These are phyloP conservation scores for Clavaria fumosa DNA, from an alignment of 768 basidiomycete species.

Conservation along the genomic window DNA sequence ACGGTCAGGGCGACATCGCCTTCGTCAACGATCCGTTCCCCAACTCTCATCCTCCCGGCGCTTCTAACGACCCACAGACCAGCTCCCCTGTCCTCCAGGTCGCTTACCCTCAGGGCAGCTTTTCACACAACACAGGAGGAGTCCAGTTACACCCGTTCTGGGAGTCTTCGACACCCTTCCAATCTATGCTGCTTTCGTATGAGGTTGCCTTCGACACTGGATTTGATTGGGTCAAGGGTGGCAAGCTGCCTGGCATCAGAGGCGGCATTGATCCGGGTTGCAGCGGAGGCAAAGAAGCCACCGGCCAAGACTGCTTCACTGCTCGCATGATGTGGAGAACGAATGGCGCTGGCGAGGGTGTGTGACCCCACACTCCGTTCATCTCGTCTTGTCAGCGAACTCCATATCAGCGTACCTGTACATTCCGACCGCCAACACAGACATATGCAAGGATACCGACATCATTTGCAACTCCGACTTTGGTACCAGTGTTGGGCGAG, in stretches of 20 bases:
- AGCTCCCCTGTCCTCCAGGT: slow-evolving; percentile 42
- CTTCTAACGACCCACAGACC: slow-evolving; percentile 15
- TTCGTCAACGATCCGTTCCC: slow-evolving; percentile 63
- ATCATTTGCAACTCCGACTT: slow-evolving; percentile 61
- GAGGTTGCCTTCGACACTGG: slow-evolving; percentile 53
- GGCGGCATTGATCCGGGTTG: slow-evolving; percentile 55
- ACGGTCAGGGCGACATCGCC: slow-evolving; percentile 35
- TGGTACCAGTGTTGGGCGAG: slow-evolving; percentile 61
- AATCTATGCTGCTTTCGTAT: slow-evolving; percentile 57
- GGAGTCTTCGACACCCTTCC: slow-evolving; percentile 44
- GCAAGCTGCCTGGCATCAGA: slow-evolving; percentile 63
- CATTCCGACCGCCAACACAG: slow-evolving; percentile 46
- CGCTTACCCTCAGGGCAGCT: slow-evolving; percentile 48
- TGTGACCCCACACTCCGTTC: slow-evolving; percentile 10
- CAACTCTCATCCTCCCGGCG: slow-evolving; percentile 23
- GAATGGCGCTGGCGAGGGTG: slow-evolving; percentile 54
- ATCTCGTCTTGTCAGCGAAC: slow-evolving; percentile 3
- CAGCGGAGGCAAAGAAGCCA: slow-evolving; percentile 49
- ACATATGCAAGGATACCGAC: slow-evolving; percentile 36
- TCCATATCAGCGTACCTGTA: slow-evolving; percentile 58
- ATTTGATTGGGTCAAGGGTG: slow-evolving; percentile 62
- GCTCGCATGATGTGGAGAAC: slow-evolving; percentile 64
- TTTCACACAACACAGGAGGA: slow-evolving; percentile 44
- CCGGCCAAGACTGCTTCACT: slow-evolving; percentile 59
- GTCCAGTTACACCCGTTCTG: slow-evolving; percentile 54